Evolutionary conservation across 768 basidiomycete genomes (phyloP), one percentile per base, ranked within the genome.

Genomic region (Naganishia vaughanmartiniae): DNA sequence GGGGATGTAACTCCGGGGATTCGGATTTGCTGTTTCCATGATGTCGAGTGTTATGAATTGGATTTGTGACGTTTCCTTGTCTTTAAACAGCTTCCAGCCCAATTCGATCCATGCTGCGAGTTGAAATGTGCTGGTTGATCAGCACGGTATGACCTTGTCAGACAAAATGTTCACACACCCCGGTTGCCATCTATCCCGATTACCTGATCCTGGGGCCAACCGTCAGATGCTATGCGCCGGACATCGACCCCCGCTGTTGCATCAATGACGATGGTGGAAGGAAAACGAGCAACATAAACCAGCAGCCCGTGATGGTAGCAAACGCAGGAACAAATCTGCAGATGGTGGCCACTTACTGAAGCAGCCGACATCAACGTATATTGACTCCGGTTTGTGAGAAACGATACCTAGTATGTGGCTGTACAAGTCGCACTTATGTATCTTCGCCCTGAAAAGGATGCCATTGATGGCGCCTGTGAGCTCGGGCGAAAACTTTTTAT

Each of bases 41-140:
- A 63, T 26, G 39, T 63, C 39, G 39, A 15, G 39, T 0, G n/a
- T 30, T 28, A 63, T 17, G 60, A 63, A 63, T 1, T 36, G 60
- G 21, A 63, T 63, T 26, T 42, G 1, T 26, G 39, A 26, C 17
- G 39, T 26, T n/a, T 42, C 39, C 60, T 34, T 26, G 60, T 63
- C 60, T 45, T 63, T 42, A 19, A 63, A 63, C 6, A 45, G 60
- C 60, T 63, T 2, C 60, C 60, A 63, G n/a, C 60, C 60, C 39
- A 63, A 21, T 12, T 63, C 28, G 10, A 63, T 3, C 60, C 60
- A 63, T 63, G 28, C 60, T 63, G 60, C 4, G 14, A 2, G 12
- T 2, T n/a, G 7, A 2, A 7, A 3, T 3, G 30, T n/a, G 60
- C 24, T 63, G 15, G 17, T 15, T 17, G 19, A 1, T 31, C 28